These are phyloP conservation scores for Yarrowia phangngaensis DNA, from an alignment of 805 yeast species.

Conservation along the genomic window DNA sequence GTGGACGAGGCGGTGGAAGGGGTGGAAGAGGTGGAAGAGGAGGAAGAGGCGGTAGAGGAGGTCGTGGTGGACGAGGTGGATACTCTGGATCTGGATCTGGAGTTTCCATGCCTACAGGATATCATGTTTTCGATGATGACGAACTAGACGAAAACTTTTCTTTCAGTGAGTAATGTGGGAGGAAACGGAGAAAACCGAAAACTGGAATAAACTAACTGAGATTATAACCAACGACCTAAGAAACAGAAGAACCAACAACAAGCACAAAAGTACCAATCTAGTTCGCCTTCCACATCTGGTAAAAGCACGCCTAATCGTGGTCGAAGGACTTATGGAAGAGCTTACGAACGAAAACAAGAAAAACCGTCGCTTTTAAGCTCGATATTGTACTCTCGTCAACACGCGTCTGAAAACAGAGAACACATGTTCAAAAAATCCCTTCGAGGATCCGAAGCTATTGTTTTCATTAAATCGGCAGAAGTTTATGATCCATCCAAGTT, in stretches of 20 bases:
- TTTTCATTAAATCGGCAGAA: conserved; percentile 11
- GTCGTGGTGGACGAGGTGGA: background rate
- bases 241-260: no score
- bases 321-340: background rate
- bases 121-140: background rate
- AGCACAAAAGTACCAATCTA: no score
- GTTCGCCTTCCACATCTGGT: background rate
- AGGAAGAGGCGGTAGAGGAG: background rate
- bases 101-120: background rate
- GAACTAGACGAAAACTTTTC: background rate
- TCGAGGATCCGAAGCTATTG: conserved; percentile 14
- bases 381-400: conserved; percentile 10
- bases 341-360: background rate
- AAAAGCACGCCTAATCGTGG: background rate
- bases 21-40: background rate
- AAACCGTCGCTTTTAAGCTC: conserved; percentile 17
- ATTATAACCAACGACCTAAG: no score
- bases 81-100: no score
- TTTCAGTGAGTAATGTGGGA: background rate
- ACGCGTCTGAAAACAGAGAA: conserved; percentile 19
- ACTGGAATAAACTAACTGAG: no score
- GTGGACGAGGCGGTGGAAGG: conserved; percentile 8
- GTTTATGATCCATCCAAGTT: conserved; percentile 21
- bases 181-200: no score
- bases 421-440: conserved; percentile 21